These are phyloP conservation scores for Sclerotinia borealis DNA, from an alignment of 2,329 filamentous ascomycete species.

Conservation along the genomic window DNA sequence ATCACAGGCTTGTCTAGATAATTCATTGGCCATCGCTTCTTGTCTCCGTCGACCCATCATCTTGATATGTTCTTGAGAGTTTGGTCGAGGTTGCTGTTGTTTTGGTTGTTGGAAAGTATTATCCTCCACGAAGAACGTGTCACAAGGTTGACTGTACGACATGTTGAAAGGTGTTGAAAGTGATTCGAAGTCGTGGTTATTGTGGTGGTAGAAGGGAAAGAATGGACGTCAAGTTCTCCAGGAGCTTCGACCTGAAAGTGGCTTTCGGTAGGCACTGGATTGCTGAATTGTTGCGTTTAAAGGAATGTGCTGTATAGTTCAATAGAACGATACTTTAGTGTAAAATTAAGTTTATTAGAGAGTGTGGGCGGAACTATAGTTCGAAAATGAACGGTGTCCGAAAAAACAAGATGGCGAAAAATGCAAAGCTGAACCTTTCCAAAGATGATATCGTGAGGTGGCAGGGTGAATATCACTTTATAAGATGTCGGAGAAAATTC, in stretches of 20 bases:
- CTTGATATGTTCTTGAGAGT: conserved; percentile 66
- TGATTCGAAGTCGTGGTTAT: conserved; percentile 12
- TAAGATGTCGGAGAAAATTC: conserved; percentile 2
- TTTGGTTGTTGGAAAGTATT: conserved; percentile 23
- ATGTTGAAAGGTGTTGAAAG: conserved; percentile 31
- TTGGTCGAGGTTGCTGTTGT: conserved; percentile 23
- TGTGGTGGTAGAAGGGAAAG: conserved; percentile 20
- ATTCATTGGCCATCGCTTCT: conserved; percentile 80
- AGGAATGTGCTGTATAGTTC: conserved; percentile 28
- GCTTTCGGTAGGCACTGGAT: conserved; percentile 24
- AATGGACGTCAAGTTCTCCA: conserved; percentile 35
- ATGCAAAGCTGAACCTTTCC: conserved; percentile 7
- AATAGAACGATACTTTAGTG: conserved; percentile 20
- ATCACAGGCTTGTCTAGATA: conserved; percentile 77
- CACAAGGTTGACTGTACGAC: conserved; percentile 46
- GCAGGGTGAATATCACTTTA: conserved; percentile 18
- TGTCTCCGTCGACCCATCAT: conserved; percentile 76
- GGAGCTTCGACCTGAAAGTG: conserved; percentile 34
- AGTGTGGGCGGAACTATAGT: conserved; percentile 24
- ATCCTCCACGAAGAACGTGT: conserved; percentile 62
- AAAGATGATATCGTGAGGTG: conserved; percentile 19
- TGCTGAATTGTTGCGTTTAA: conserved; percentile 22
- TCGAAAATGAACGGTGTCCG: conserved; percentile 30
- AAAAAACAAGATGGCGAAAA: conserved; percentile 18
- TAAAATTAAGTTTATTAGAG: conserved; percentile 32